Conservation (phyloP, 495 filamentous ascomycete genomes). For the Podospora pseudoanserina region DNA sequence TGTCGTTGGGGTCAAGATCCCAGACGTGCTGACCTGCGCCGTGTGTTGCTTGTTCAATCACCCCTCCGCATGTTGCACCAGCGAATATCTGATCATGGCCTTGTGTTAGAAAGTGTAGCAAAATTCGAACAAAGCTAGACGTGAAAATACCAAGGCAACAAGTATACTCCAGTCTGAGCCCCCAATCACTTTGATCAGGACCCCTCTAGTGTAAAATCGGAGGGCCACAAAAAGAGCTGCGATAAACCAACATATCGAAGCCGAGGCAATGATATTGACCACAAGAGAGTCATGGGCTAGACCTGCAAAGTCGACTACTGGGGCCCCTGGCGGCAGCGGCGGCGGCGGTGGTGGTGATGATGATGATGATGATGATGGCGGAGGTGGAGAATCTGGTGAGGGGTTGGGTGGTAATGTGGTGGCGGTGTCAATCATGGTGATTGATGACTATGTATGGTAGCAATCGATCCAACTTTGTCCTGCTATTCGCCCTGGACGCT, state of each 20-base stretch:
- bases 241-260: constrained; percentile 25
- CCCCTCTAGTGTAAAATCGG: constrained; percentile 30
- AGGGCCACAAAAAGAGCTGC: constrained; percentile 30
- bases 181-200: constrained; percentile 27
- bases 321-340: constrained; percentile 9
- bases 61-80: constrained; percentile 20
- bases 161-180: constrained; percentile 33
- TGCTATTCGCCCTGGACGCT: not conserved
- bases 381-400: not conserved
- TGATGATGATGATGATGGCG: not conserved
- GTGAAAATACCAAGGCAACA: constrained; percentile 21
- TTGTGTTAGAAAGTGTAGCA: not conserved
- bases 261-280: constrained; percentile 25
- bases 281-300: constrained; percentile 27
- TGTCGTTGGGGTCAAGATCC: constrained; percentile 30
- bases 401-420: not conserved
- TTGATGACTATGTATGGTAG: not conserved
- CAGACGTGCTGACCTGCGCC: constrained; percentile 31
- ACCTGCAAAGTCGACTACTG: constrained; percentile 8
- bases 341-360: not conserved
- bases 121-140: not conserved
- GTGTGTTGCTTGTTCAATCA: constrained; percentile 28
- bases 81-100: constrained; percentile 20
- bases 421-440: constrained; percentile 3
- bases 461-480: not conserved